phyloP scores from a whole-genome alignment of 2,329 filamentous ascomycete species.

The Rhynchosporium graminicola region DNA sequence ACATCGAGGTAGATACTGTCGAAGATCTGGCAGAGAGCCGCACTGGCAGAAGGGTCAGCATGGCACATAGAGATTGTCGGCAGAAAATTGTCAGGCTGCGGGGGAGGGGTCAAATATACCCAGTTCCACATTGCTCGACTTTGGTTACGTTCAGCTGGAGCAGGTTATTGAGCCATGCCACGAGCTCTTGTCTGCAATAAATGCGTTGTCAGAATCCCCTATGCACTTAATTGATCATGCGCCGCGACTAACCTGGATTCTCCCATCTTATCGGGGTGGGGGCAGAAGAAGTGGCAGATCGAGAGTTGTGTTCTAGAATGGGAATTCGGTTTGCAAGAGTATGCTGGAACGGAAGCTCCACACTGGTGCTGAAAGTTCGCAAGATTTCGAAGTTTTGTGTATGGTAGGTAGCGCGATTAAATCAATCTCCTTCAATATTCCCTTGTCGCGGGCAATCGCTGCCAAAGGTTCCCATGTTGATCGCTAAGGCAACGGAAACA shows the following conservation, averaged over 20 bases:
- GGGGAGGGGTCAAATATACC: conserved; percentile 59
- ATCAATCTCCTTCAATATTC: not conserved
- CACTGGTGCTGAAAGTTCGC: conserved; percentile 2
- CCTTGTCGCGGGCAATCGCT: not conserved
- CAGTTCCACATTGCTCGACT: conserved; percentile 98
- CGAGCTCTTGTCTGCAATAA: conserved; percentile 79
- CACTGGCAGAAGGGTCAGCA: conserved; percentile 53
- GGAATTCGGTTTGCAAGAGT: not conserved
- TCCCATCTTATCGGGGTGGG: conserved; percentile 36
- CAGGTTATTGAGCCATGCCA: conserved; percentile 96
- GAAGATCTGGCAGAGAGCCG: conserved; percentile 94
- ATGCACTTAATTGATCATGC: conserved; percentile 20
- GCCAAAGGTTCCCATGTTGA: not conserved
- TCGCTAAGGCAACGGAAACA: conserved; percentile 21
- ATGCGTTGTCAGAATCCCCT: conserved; percentile 27
- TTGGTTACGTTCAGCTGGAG: conserved; percentile 98
- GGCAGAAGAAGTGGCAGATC: conserved; percentile 6
- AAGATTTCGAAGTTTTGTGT: not conserved
- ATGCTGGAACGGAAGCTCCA: conserved; percentile 7
- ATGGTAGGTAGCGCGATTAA: conserved; percentile 9
- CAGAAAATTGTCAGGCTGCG: conserved; percentile 38
- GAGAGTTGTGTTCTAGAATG: not conserved
- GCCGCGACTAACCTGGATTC: conserved; percentile 39
- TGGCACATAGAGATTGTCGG: conserved; percentile 29
- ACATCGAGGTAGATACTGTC: conserved; percentile 97